phyloP scores from a whole-genome alignment of 139 green algal genomes.

The Picochlorum sp. region DNA sequence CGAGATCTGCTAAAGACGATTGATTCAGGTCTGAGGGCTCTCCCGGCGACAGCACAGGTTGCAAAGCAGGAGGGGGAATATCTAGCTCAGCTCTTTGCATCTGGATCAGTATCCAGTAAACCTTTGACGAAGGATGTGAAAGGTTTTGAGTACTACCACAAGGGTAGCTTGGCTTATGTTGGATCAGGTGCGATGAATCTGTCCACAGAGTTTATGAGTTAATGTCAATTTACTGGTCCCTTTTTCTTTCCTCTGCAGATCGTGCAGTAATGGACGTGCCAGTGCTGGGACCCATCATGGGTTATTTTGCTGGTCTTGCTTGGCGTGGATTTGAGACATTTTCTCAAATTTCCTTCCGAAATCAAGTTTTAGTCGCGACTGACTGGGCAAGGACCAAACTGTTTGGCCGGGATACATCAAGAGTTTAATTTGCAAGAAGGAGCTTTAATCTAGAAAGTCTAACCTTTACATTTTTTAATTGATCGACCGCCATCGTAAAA shows the following conservation, averaged over 20 bases:
- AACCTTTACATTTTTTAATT: neutral
- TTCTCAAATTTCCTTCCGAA: conserved; percentile 66
- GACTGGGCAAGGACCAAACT: conserved; percentile 79
- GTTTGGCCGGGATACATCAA: conserved; percentile 71
- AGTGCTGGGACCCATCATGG: conserved; percentile 47
- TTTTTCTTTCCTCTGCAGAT: no score
- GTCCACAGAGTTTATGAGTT: no score
- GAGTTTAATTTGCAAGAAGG: conserved; percentile 40
- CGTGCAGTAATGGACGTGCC: conserved; percentile 85
- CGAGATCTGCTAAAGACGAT: conserved; percentile 55
- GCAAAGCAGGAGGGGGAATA: conserved; percentile 79
- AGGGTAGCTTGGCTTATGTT: conserved; percentile 77
- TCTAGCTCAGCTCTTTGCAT: conserved; percentile 39
- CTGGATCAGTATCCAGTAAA: neutral
- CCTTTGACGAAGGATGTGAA: neutral
- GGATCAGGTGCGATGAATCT: no score
- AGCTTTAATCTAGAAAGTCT: neutral
- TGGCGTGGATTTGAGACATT: conserved; percentile 83
- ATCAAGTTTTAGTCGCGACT: conserved; percentile 62
- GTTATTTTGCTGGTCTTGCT: conserved; percentile 49
- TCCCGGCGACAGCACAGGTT: conserved; percentile 78
- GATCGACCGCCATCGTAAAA: neutral
- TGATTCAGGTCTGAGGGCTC: conserved; percentile 49
- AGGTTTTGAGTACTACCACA: conserved; percentile 55
- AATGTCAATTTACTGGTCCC: conserved; percentile 3